A percentile compares a stretch with the other conserved stretches of the same genome.
phyloP scores from a whole-genome alignment of 306 rosid species.

The Casuarina glauca region DNA sequence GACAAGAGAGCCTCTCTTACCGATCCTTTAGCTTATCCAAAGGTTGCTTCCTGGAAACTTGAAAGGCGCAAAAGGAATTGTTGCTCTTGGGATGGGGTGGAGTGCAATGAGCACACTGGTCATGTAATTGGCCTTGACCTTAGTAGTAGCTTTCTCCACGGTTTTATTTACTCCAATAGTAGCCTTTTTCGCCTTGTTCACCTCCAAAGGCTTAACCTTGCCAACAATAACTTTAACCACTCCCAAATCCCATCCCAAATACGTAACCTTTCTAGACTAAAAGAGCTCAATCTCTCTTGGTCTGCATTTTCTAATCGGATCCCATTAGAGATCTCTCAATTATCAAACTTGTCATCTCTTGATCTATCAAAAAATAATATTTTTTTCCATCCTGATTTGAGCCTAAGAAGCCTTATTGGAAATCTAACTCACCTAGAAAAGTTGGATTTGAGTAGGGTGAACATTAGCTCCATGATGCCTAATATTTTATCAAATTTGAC shows the following conservation, averaged over 20 bases:
- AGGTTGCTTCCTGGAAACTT: not conserved
- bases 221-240: not conserved
- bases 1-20: not conserved
- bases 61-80: not conserved
- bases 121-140: not conserved
- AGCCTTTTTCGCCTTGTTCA: not conserved
- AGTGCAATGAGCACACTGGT: not conserved
- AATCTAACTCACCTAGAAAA: conserved; percentile 14
- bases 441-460: not conserved
- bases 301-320: not conserved
- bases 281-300: not conserved
- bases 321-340: not conserved
- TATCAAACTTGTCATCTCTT: not conserved
- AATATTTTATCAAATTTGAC: not conserved
- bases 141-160: not conserved
- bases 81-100: not conserved
- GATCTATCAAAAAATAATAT: not conserved
- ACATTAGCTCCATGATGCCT: conserved; percentile 12
- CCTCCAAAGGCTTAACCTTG: not conserved
- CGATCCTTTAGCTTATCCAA: not conserved
- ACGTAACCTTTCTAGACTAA: not conserved
- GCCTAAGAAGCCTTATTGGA: not conserved
- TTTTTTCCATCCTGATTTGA: not conserved
- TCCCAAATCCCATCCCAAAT: not conserved
- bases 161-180: not conserved